Evolutionary conservation across 371 early-diverging fungal genomes (phyloP), one percentile per base, ranked within the genome.

Genomic region (Mortierella sp.): DNA sequence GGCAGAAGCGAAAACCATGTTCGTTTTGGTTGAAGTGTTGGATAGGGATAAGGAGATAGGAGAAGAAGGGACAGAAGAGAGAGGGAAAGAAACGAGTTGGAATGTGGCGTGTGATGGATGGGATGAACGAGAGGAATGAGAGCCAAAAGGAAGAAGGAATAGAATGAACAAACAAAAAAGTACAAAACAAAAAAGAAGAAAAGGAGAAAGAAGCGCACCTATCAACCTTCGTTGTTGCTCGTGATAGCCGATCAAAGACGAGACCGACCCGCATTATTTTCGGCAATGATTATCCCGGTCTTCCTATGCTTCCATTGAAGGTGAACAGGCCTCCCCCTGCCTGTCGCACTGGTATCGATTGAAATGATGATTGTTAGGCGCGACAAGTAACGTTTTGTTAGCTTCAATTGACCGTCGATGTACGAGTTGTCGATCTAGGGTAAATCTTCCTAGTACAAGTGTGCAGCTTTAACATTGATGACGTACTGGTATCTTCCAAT

Each of bases 1-100:
- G 39, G 85, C 85, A 24, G 74, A 65, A 40, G 85, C 85, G 58
- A 80, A 79, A 26, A 77, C 79, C 79, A 79, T 79, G 40, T 50
- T 72, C 16, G 31, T 24, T 29, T 14, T 31, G 48, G 6, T 5
- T 16, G 48, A n/a, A 48, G 48, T 48, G 1, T 48, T 5, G n/a
- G n/a, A n/a, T 48, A n/a, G 2, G 45, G 22, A 13, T 2, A 29
- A 31, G 43, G 47, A 19, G 19, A 29, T 39, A 7, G 22, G 8
- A 34, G 40, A 39, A 43, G 66, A 66, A 8, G 31, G 22, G 16
- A 47, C 1, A 22, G 10, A 10, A 48, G 37, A 58, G 58, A 53
- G 29, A 11, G n/a, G 9, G 9, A 11, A 24, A 24, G 24, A 50
- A 50, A 1, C 8, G 53, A 37, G 31, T 31, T n/a, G n/a, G 64